These are phyloP conservation scores for Fragaria nilgerrensis DNA, from an alignment of 306 rosid genomes.

Conservation along the genomic window DNA sequence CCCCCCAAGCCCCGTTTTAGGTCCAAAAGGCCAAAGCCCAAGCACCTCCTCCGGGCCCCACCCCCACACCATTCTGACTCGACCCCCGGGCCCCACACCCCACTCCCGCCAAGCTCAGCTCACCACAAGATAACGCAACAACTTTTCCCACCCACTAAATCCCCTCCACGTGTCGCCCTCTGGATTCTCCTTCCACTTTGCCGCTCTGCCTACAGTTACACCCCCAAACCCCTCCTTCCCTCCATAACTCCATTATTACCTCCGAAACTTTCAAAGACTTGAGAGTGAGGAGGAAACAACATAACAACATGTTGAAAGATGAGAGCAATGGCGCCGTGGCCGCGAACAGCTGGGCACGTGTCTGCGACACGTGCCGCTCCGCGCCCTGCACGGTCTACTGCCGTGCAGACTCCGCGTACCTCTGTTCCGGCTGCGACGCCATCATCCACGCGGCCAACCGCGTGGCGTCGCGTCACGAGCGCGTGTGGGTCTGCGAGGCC, in stretches of 20 bases:
- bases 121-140: conserved; percentile 64
- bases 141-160: conserved; percentile 47
- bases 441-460: conserved; percentile 55
- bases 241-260: not conserved
- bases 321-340: conserved; percentile 16
- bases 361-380: conserved; percentile 60
- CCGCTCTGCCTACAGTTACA: not conserved
- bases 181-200: conserved; percentile 43
- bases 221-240: not conserved
- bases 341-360: conserved; percentile 47
- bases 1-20: not conserved
- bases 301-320: conserved; percentile 38
- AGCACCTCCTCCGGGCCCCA: not conserved
- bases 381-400: conserved; percentile 61
- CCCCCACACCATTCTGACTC: conserved; percentile 16
- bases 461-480: conserved; percentile 66
- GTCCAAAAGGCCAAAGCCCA: not conserved
- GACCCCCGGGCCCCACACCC: conserved; percentile 23
- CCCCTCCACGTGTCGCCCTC: conserved; percentile 47
- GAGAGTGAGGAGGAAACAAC: no score
- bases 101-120: conserved; percentile 28
- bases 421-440: conserved; percentile 61
- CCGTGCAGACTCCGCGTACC: conserved; percentile 56
- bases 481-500: conserved; percentile 84
- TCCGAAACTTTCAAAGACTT: not conserved